Base-by-base conservation (phyloP, 2,329 filamentous ascomycete genomes). In the Hymenoscyphus fraxineus region DNA sequence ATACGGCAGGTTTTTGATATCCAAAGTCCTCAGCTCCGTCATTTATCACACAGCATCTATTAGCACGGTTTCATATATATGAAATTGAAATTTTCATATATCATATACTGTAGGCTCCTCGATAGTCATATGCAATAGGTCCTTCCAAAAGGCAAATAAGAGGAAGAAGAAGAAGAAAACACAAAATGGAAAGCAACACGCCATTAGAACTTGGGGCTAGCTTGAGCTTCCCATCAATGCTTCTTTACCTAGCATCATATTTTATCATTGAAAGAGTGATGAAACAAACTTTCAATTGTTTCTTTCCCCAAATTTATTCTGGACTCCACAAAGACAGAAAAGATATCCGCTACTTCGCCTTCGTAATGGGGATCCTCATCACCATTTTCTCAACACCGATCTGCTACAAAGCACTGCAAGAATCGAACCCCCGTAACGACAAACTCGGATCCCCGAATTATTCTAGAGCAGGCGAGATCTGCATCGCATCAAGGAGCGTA, bases 241-340 rank as follows among this genome's bases (percentile, higher is more conserved):
- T 54, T 5, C 10, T 54, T 5, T 54, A 54, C 47, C 22, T 54
- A 22, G 47, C 47, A 31, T 13, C 19, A 54, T 54, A 54, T 54
- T 54, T 54, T 15, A 27, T 54, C 4, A 27, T 54, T 12, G 47
- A 54, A 27, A 10, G 47, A 54, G 9, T 10, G 22, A 27, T 54
- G 0, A 54, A 54, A 22, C 2, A 12, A 4, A 3, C 13, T 27
- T 27, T 54, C 22, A 54, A 27, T 22, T 3, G 22, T 27, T 54
- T 54, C 19, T 13, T 22, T 27, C 47, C 47, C 47, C 19, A 27
- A 13, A 27, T 13, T 54, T 54, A 54, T 54, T 10, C 47, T 5
- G 9, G 19, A 54, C 87, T 64, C 6, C 57, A 54, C 35, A 31
- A 41, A 3, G 40, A 64, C 4, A 57, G 61, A 39, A 64, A 63